Percentiles rank a stretch among this genome's conserved stretches.
Evolutionary conservation across 2,329 filamentous ascomycete species (phyloP).

Genomic region (Annulohypoxylon truncatum): DNA sequence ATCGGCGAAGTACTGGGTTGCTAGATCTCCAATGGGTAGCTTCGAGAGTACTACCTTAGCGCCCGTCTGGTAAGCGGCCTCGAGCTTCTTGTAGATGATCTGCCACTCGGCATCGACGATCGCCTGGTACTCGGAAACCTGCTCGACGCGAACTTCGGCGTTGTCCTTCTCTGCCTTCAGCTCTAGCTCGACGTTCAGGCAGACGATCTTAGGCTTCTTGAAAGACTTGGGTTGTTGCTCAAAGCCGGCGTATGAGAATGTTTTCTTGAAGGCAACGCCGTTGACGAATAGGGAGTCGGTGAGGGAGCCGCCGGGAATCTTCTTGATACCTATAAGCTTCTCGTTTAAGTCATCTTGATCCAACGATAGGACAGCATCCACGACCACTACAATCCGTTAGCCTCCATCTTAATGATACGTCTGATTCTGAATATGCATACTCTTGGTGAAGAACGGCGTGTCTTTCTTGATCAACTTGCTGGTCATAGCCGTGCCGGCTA

Average conservation of each 20-base stretch:
- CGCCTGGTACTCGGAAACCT: slow-evolving; percentile 98
- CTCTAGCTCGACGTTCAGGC: slow-evolving; percentile 97
- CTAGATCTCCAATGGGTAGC: slow-evolving; percentile 95
- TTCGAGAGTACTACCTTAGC: slow-evolving; percentile 98
- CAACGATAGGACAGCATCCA: slow-evolving; percentile 93
- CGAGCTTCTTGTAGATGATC: slow-evolving; percentile 99
- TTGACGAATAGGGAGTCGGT: slow-evolving; percentile 98
- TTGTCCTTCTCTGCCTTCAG: slow-evolving; percentile 99
- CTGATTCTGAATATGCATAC: slow-evolving; percentile 61
- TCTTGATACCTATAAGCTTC: slow-evolving; percentile 98
- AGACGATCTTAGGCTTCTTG: slow-evolving; percentile 94
- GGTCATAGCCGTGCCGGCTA: slow-evolving; percentile 97
- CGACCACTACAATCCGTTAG: slow-evolving; percentile 77
- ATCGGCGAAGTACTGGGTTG: slow-evolving; percentile 98
- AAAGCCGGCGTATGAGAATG: slow-evolving; percentile 98
- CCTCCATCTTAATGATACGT: neutral
- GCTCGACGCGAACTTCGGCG: slow-evolving; percentile 95
- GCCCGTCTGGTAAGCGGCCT: slow-evolving; percentile 91
- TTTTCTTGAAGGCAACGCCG: slow-evolving; percentile 99
- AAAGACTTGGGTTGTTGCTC: slow-evolving; percentile 99
- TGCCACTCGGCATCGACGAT: slow-evolving; percentile 99
- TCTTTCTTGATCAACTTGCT: slow-evolving; percentile 99
- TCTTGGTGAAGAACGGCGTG: slow-evolving; percentile 96
- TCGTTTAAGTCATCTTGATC: slow-evolving; percentile 98
- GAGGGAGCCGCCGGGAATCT: slow-evolving; percentile 94